These are phyloP conservation scores for Phoenix dactylifera DNA, from an alignment of 176 grass and related monocot species.

Conservation along the genomic window DNA sequence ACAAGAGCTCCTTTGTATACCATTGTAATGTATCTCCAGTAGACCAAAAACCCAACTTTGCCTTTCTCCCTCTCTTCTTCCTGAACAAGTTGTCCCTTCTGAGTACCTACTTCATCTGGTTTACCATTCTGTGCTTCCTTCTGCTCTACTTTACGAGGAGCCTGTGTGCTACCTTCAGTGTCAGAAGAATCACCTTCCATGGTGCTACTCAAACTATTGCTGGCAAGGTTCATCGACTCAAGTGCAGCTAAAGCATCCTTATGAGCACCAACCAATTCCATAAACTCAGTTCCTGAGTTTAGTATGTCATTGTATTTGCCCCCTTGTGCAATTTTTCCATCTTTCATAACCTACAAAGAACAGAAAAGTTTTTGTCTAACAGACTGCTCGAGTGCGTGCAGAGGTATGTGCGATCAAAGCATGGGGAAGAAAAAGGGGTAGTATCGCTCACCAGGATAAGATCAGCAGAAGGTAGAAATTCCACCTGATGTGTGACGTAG, in stretches of 20 bases:
- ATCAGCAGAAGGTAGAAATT: conserved; percentile 2
- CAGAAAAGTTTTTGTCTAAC: neutral
- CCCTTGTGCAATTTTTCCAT: conserved; percentile 56
- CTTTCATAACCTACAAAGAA: conserved; percentile 49
- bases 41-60: conserved; percentile 77
- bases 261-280: conserved; percentile 71
- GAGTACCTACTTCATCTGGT: conserved; percentile 23
- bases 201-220: neutral
- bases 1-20: conserved; percentile 73
- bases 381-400: neutral
- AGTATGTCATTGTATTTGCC: conserved; percentile 70
- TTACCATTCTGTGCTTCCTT: conserved; percentile 28
- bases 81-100: conserved; percentile 65
- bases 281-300: conserved; percentile 55
- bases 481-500: conserved; percentile 4
- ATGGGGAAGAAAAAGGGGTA: neutral
- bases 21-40: conserved; percentile 76
- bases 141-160: conserved; percentile 16
- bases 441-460: neutral
- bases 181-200: neutral
- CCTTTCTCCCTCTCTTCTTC: conserved; percentile 93
- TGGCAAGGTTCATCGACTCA: conserved; percentile 16
- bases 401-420: neutral
- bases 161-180: conserved; percentile 6
- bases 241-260: conserved; percentile 50